Conservation (phyloP, 345 rosid genomes). For the Raphanus sativus region DNA sequence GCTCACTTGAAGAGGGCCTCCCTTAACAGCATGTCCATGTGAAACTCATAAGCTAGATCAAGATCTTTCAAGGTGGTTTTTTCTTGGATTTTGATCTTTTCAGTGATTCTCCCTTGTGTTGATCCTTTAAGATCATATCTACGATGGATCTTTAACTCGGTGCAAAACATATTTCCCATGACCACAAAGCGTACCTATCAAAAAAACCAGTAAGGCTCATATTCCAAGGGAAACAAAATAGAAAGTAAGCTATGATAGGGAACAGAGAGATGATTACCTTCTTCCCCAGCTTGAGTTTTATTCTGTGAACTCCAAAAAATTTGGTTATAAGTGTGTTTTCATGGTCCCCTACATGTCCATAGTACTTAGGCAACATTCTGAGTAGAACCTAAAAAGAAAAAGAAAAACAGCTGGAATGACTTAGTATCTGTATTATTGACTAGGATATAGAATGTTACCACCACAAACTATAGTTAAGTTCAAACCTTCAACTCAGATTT, state of each 20-base stretch:
- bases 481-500: constrained; percentile 82
- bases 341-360: constrained; percentile 61
- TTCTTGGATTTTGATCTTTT: constrained; percentile 58
- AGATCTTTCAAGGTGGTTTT: constrained; percentile 87
- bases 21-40: constrained; percentile 81
- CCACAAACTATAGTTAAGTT: constrained; percentile 4
- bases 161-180: constrained; percentile 99
- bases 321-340: constrained; percentile 97
- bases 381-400: constrained; percentile 63
- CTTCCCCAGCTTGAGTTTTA: constrained; percentile 66
- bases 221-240: constrained; percentile 4
- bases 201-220: constrained; percentile 20
- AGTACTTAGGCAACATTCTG: constrained; percentile 79
- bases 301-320: constrained; percentile 85
- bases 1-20: constrained; percentile 81
- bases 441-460: neutral
- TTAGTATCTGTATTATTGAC: neutral
- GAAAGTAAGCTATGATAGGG: neutral
- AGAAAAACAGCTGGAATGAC: neutral
- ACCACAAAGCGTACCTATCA: constrained; percentile 92
- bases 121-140: constrained; percentile 97
- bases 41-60: constrained; percentile 76
- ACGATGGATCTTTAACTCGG: constrained; percentile 84
- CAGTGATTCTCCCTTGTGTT: constrained; percentile 74
- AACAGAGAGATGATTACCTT: constrained; percentile 53